Evolutionary conservation across 2,329 filamentous ascomycete genomes (phyloP), one percentile per base, ranked within the genome.

Genomic region (Fusarium nanum): DNA sequence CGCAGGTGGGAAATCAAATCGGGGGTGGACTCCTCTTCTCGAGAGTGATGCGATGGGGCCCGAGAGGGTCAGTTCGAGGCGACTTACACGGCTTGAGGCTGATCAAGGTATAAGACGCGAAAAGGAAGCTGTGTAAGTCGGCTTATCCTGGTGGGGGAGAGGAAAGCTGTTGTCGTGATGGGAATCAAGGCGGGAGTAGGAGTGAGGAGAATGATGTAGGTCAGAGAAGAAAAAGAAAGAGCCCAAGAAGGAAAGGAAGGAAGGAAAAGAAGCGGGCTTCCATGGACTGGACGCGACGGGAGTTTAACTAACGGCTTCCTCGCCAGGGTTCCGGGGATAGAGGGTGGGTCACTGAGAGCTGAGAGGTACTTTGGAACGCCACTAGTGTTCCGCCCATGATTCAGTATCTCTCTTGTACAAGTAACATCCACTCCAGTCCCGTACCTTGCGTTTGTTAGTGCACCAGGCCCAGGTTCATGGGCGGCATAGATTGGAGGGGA

Each of bases 61-160:
- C 23, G 48, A n/a, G 30, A 40, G 37, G 32, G 48, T 16, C 25
- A 23, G 32, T 14, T 40, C 49, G 49, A 52, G 49, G 49, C 70
- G 77, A 79, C 78, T 79, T 79, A 79, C 76, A 79, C 77, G 76
- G 68, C 58, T 71, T 71, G 60, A 63, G 55, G 59, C 53, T 56
- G 59, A 53, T 63, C 48, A 56, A 37, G 63, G 58, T 61, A 40
- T 48, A 44, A 56, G 53, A 62, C 58, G 65, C 61, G 72, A 72
- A 64, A 66, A 61, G 48, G 54, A 67, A 55, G 66, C 56, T 70
- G 46, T 67, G 41, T 45, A 48, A 50, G 47, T 48, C 41, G 37
- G 20, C 28, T 42, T 34, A 28, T 40, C 42, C 13, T 25, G 50
- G 44, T 22, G 44, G 56, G 41, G 32, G 22, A 44, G 32, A 40